phyloP scores from a whole-genome alignment of 179 eudicot species.

The Silene noctiflora region DNA sequence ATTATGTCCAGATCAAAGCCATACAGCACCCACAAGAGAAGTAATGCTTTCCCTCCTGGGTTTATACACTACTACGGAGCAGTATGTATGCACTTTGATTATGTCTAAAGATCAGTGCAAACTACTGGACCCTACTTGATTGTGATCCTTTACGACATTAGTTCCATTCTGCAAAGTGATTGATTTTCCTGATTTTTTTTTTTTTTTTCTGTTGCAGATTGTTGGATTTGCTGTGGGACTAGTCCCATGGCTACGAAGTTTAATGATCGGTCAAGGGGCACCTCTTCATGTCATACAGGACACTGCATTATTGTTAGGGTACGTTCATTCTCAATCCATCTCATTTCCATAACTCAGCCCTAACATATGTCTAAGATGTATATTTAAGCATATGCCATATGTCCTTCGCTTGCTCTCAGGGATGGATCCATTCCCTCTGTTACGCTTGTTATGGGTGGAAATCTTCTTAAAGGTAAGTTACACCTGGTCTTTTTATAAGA shows the following conservation, averaged over 20 bases:
- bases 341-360: neutral
- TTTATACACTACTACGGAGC: too few species aligned
- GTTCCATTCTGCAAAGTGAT: neutral
- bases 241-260: constrained; percentile 38
- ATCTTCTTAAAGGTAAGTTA: constrained; percentile 58
- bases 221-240: constrained; percentile 60
- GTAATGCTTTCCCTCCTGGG: too few species aligned
- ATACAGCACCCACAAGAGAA: too few species aligned
- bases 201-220: constrained; percentile 34
- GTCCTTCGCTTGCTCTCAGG: constrained; percentile 28
- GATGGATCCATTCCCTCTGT: constrained; percentile 65
- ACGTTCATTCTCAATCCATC: constrained; percentile 15
- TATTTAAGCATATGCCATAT: neutral
- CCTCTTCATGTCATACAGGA: constrained; percentile 71
- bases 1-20: too few species aligned
- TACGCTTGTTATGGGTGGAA: constrained; percentile 65
- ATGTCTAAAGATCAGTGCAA: neutral
- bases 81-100: too few species aligned
- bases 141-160: neutral
- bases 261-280: constrained; percentile 55
- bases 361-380: neutral
- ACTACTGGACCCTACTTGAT: neutral
- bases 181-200: neutral
- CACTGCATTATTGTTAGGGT: constrained; percentile 58
- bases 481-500: neutral